Evolutionary conservation across 305 asterid species (phyloP).

Genomic region (Fraxinus albicans): DNA sequence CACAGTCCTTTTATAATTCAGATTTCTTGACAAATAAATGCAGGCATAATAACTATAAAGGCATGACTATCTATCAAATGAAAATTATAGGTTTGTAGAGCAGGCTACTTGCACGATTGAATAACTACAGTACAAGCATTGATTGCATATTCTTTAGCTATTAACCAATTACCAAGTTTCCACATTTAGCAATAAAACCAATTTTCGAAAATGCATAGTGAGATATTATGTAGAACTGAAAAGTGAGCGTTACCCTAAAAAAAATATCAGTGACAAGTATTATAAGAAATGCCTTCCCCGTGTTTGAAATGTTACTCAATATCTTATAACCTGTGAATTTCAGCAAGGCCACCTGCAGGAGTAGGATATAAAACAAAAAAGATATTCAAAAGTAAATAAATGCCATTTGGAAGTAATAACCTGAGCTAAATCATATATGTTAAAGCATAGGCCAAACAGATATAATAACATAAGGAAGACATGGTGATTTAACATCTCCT

Average conservation of each 20-base stretch:
- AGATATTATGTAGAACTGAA: slow-evolving; percentile 4
- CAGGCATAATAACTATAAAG: not conserved
- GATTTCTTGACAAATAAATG: not conserved
- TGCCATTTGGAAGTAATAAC: not conserved
- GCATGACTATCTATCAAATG: not conserved
- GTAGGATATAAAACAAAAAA: slow-evolving; percentile 4
- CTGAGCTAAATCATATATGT: not conserved
- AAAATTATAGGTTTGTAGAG: not conserved
- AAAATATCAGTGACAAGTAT: slow-evolving; percentile 86
- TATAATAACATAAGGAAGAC: not conserved
- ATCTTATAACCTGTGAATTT: slow-evolving; percentile 91
- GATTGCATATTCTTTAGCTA: not conserved
- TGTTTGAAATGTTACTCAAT: slow-evolving; percentile 76
- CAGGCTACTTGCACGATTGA: not conserved
- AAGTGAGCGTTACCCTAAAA: slow-evolving; percentile 60
- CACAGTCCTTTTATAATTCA: not conserved
- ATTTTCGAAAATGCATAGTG: not conserved
- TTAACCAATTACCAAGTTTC: not conserved
- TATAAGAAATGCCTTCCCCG: slow-evolving; percentile 88
- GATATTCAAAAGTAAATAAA: slow-evolving; percentile 17
- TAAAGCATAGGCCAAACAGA: not conserved
- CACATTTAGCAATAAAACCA: not conserved
- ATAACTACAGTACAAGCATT: not conserved
- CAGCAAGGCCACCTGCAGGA: slow-evolving; percentile 83
- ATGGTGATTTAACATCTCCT: not conserved